Evolutionary conservation across 768 basidiomycete genomes (phyloP).

Genomic region (Fistulinella prunicolor): DNA sequence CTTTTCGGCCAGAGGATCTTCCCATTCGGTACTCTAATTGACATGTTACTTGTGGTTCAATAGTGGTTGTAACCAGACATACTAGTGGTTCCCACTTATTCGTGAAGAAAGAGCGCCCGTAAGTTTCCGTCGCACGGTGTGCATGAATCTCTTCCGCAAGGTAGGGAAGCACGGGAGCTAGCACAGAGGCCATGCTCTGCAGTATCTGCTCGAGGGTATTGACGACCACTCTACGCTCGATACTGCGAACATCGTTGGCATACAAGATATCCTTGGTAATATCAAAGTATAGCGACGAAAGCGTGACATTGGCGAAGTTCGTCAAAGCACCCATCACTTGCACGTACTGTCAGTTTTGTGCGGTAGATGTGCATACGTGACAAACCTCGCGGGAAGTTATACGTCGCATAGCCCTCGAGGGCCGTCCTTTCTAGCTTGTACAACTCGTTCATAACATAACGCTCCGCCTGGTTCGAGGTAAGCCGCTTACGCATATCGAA

Average conservation of each 20-base stretch:
- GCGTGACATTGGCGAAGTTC: conserved; percentile 76
- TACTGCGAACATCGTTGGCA: conserved; percentile 51
- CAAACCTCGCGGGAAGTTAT: conserved; percentile 81
- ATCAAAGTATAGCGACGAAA: conserved; percentile 92
- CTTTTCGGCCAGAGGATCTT: conserved; percentile 48
- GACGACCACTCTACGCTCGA: conserved; percentile 60
- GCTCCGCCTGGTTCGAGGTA: conserved; percentile 57
- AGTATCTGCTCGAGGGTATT: conserved; percentile 76
- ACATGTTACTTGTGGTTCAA: not conserved
- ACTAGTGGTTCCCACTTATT: conserved; percentile 70
- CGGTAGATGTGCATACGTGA: too few species aligned
- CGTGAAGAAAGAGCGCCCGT: conserved; percentile 60
- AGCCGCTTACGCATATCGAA: not conserved
- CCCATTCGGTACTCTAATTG: conserved; percentile 57
- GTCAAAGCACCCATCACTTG: conserved; percentile 69
- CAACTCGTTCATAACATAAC: conserved; percentile 84
- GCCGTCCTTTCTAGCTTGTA: conserved; percentile 67
- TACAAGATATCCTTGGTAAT: conserved; percentile 90
- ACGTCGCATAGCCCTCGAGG: conserved; percentile 63
- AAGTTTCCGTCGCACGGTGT: conserved; percentile 15
- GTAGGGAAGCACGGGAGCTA: conserved; percentile 88
- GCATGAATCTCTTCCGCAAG: conserved; percentile 84
- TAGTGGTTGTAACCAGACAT: conserved; percentile 22
- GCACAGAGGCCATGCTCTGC: conserved; percentile 59
- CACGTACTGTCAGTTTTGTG: conserved; percentile 4